A percentile compares a stretch with the other conserved stretches of the same genome.
phyloP scores from a whole-genome alignment of 352 stramenopile genomes.

The Aphanomyces invadans region DNA sequence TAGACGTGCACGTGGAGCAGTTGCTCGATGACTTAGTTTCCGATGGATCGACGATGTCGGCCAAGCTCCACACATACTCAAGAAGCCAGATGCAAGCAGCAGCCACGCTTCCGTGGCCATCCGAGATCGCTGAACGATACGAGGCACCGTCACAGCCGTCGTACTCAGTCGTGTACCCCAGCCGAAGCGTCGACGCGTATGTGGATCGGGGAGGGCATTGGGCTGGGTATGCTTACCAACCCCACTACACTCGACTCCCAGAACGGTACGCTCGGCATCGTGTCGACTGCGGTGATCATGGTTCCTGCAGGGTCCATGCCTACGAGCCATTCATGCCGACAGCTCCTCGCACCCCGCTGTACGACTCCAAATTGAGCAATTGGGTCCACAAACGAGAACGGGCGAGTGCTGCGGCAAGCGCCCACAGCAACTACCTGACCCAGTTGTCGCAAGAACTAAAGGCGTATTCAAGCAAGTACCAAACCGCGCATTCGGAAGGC shows the following conservation, averaged over 20 bases:
- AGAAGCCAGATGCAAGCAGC: background rate
- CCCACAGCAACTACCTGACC: conserved; percentile 14
- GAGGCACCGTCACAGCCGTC: background rate
- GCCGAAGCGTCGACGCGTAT: no score
- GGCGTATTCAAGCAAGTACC: conserved; percentile 8
- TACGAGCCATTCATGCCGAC: conserved; percentile 4
- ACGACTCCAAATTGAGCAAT: conserved; percentile 10
- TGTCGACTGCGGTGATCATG: background rate
- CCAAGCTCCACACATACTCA: background rate
- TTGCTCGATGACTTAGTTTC: background rate
- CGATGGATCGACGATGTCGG: conserved; percentile 12
- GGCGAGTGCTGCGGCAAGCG: conserved; percentile 14
- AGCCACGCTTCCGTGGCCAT: conserved; percentile 2
- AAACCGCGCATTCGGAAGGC: conserved; percentile 6
- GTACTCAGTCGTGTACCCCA: background rate
- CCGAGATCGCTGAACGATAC: background rate
- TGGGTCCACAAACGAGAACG: conserved; percentile 21
- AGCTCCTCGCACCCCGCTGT: background rate
- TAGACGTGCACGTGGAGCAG: background rate
- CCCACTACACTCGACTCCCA: background rate
- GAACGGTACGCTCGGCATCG: background rate
- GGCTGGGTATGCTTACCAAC: background rate
- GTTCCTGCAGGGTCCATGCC: background rate
- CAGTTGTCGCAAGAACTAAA: conserved; percentile 17
- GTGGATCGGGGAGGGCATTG: no score